phyloP scores from a whole-genome alignment of 805 yeast species.

The Starmerella bombi region DNA sequence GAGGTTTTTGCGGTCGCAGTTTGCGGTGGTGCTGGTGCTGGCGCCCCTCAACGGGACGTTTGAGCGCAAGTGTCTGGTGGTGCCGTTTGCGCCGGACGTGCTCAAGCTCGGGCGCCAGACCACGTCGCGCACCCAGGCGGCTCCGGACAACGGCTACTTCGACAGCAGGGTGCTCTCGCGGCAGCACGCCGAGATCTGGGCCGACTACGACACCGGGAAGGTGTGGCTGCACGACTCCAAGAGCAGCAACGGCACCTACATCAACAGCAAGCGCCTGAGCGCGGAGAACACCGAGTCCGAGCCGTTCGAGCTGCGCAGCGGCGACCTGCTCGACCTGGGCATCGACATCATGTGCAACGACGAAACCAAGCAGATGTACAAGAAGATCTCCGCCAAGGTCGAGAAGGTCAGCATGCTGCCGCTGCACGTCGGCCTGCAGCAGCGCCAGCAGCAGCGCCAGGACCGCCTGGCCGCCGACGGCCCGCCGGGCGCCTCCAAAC shows the following conservation, averaged over 20 bases:
- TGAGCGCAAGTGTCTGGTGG: slow-evolving; percentile 59
- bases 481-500: background rate
- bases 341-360: slow-evolving; percentile 52
- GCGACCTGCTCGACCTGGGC: slow-evolving; percentile 85
- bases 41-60: slow-evolving; percentile 71
- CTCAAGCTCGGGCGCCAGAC: slow-evolving; percentile 80
- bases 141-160: slow-evolving; percentile 74
- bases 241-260: slow-evolving; percentile 88
- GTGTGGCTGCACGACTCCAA: slow-evolving; percentile 74
- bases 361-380: slow-evolving; percentile 49
- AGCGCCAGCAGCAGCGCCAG: slow-evolving; percentile 3
- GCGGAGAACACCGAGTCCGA: slow-evolving; percentile 40
- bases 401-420: slow-evolving; percentile 55
- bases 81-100: slow-evolving; percentile 73
- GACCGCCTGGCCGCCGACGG: background rate
- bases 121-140: slow-evolving; percentile 39
- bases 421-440: slow-evolving; percentile 23
- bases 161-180: slow-evolving; percentile 87
- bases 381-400: slow-evolving; percentile 73
- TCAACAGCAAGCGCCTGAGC: slow-evolving; percentile 60
- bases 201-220: slow-evolving; percentile 49
- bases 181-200: slow-evolving; percentile 83
- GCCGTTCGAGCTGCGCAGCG: slow-evolving; percentile 51
- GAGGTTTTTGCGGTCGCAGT: slow-evolving; percentile 25
- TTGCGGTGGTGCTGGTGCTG: slow-evolving; percentile 44